Percentiles rank a stretch among this genome's conserved stretches.
Evolutionary conservation across 331 rosid species (phyloP).

Genomic region (Quercus phellos): DNA sequence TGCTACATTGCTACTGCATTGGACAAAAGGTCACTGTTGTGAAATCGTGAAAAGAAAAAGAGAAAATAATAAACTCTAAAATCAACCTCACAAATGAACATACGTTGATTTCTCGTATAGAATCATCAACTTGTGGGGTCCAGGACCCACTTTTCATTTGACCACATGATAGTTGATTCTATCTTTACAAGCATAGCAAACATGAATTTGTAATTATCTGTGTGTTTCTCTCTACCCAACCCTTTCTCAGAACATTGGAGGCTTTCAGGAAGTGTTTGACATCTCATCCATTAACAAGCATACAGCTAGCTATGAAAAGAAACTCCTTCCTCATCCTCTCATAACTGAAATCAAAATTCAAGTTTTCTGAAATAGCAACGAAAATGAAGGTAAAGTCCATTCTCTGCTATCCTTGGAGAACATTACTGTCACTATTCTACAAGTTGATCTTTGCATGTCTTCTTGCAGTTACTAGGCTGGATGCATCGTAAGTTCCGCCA

Average conservation of each 20-base stretch:
- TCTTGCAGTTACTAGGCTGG: conserved; percentile 84
- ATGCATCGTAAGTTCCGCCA: conserved; percentile 96
- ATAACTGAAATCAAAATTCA: conserved; percentile 25
- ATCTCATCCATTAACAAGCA: conserved; percentile 38
- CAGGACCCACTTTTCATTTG: conserved; percentile 35
- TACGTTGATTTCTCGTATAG: not conserved
- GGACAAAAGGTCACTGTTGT: not conserved
- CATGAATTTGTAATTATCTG: conserved; percentile 58
- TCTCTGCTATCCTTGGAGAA: conserved; percentile 12
- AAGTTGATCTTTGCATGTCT: conserved; percentile 29
- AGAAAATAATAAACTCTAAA: conserved; percentile 6
- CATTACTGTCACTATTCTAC: conserved; percentile 5
- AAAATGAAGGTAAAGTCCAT: conserved; percentile 73
- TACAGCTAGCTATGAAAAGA: conserved; percentile 18
- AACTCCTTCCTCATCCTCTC: conserved; percentile 27
- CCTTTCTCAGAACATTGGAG: conserved; percentile 25
- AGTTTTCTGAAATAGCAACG: conserved; percentile 24
- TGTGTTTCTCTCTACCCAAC: conserved; percentile 49
- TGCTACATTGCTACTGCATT: not conserved
- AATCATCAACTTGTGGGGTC: conserved; percentile 6
- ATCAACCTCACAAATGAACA: conserved; percentile 30
- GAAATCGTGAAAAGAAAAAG: conserved; percentile 14
- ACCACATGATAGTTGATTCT: conserved; percentile 53
- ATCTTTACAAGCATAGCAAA: conserved; percentile 33
- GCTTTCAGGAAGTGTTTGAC: conserved; percentile 27